Conservation (phyloP, 2,329 filamentous ascomycete genomes). For the Monilinia polystroma region DNA sequence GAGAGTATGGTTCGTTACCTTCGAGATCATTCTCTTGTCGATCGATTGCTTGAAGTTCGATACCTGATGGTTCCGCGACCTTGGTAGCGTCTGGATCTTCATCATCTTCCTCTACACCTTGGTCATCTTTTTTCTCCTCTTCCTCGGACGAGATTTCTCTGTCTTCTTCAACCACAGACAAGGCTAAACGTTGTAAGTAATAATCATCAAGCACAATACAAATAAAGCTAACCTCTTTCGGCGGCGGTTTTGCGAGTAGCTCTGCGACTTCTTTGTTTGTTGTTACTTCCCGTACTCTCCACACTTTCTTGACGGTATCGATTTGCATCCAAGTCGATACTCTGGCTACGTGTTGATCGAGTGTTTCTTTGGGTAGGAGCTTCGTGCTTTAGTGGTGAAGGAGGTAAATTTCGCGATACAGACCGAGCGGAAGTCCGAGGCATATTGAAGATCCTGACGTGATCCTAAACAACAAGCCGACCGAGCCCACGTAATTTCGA, state of each 20-base stretch:
- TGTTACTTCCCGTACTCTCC: slow-evolving; percentile 32
- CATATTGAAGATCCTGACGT: slow-evolving; percentile 6
- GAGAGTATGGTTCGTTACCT: background rate
- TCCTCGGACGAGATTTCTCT: slow-evolving; percentile 3
- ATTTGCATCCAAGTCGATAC: slow-evolving; percentile 39
- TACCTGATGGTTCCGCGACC: background rate
- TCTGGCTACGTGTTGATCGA: slow-evolving; percentile 43
- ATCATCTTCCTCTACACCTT: slow-evolving; percentile 23
- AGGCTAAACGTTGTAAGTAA: slow-evolving; percentile 31
- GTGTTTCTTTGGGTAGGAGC: slow-evolving; percentile 30
- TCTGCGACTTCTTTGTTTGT: slow-evolving; percentile 18
- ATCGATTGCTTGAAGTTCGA: background rate
- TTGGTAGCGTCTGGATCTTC: slow-evolving; percentile 17
- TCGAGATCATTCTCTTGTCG: background rate
- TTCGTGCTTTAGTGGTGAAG: slow-evolving; percentile 35
- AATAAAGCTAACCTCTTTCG: slow-evolving; percentile 26
- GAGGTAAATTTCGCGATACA: slow-evolving; percentile 29
- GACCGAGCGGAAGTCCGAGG: background rate
- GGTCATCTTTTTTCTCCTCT: slow-evolving; percentile 19
- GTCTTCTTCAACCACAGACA: slow-evolving; percentile 37
- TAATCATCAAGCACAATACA: background rate
- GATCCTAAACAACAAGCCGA: background rate
- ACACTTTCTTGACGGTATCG: slow-evolving; percentile 31
- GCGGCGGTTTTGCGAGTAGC: slow-evolving; percentile 18
- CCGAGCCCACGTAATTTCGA: background rate